Percentiles rank a stretch among this genome's conserved stretches.
Evolutionary conservation across 495 filamentous ascomycete species (phyloP).

Genomic region (Chaetomium tenue): DNA sequence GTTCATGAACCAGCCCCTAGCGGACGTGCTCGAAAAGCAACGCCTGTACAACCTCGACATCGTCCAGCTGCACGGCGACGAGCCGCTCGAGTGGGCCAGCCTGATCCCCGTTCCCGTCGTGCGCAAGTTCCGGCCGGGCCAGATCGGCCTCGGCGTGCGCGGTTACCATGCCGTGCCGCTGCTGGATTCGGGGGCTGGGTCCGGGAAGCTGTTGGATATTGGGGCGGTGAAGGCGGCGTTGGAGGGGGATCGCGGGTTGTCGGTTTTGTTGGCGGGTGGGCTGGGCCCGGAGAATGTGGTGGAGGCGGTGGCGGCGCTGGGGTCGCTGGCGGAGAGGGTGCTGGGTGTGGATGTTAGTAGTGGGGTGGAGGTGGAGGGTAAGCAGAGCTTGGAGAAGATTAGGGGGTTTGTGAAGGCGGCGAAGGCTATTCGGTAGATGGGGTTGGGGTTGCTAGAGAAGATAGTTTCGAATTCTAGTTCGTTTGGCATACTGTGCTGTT

Average conservation of each 20-base stretch:
- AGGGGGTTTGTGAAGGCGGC: conserved; percentile 71
- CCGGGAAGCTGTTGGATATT: conserved; percentile 72
- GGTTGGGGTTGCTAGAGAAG: neutral
- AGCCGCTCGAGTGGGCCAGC: conserved; percentile 87
- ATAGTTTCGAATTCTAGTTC: neutral
- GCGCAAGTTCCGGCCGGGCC: conserved; percentile 70
- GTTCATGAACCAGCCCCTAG: conserved; percentile 85
- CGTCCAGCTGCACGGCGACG: conserved; percentile 87
- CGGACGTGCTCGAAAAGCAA: conserved; percentile 74
- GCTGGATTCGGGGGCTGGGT: conserved; percentile 80
- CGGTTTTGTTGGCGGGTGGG: conserved; percentile 80
- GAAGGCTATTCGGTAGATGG: conserved; percentile 51
- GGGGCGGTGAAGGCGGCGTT: conserved; percentile 61
- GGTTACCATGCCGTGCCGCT: conserved; percentile 83
- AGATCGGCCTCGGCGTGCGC: conserved; percentile 65
- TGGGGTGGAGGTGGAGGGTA: conserved; percentile 81
- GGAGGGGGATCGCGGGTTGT: conserved; percentile 56
- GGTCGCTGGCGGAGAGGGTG: conserved; percentile 56
- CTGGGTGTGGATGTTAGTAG: conserved; percentile 89
- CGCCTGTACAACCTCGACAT: conserved; percentile 77
- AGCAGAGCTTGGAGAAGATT: conserved; percentile 82
- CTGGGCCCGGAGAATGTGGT: conserved; percentile 72
- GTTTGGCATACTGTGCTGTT: too few relatives aligned
- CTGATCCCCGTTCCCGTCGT: conserved; percentile 89
- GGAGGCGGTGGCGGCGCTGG: conserved; percentile 57